Percentiles rank a stretch among this genome's conserved stretches.
Conservation (phyloP, 148 eudicot species). For the Rheum nobile region DNA sequence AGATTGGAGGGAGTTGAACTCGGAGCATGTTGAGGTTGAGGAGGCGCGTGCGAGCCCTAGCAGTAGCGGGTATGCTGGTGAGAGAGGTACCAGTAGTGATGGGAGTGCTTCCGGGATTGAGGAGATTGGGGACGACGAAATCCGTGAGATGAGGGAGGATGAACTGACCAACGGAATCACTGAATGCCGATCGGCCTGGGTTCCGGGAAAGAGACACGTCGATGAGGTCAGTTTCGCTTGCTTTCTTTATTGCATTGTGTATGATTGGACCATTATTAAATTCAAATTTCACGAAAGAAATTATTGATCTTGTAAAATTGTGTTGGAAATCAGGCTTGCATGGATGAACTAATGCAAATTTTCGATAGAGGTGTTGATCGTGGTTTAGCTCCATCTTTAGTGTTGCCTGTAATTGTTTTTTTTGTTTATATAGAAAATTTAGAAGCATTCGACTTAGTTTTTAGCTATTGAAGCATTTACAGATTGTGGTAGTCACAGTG, state of each 20-base stretch:
- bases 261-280: background rate
- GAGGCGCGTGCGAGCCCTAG: conserved; percentile 45
- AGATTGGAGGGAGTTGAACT: conserved; percentile 24
- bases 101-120: conserved; percentile 37
- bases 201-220: conserved; percentile 65
- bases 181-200: conserved; percentile 32
- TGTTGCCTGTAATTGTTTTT: background rate
- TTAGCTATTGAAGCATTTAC: background rate
- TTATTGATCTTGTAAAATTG: background rate
- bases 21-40: conserved; percentile 27
- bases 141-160: conserved; percentile 17
- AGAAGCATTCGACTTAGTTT: background rate
- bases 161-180: conserved; percentile 21
- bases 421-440: background rate
- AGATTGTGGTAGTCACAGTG: background rate
- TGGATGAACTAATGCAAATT: background rate
- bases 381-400: background rate
- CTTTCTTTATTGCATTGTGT: background rate
- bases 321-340: background rate
- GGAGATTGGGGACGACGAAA: conserved; percentile 34
- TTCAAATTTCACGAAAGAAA: background rate
- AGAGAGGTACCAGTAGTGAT: conserved; percentile 48
- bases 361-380: background rate
- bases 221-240: conserved; percentile 42
- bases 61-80: conserved; percentile 87